Conservation (phyloP, 345 rosid species). For the Eucalyptus pumila region DNA sequence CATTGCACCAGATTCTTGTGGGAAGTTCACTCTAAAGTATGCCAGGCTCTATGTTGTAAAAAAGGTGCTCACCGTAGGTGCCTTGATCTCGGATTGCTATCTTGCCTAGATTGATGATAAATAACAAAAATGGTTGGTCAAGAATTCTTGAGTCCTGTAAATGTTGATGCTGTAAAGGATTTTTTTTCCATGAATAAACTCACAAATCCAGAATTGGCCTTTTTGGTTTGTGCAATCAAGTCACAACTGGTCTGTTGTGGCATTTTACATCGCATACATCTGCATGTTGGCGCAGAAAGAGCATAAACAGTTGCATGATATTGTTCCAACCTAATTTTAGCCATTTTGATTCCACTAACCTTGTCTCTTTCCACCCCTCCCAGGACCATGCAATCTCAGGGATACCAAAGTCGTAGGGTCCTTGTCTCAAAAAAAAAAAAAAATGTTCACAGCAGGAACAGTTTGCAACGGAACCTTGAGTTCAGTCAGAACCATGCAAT, state of each 20-base stretch:
- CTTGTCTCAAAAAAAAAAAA: background rate
- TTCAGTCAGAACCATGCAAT: background rate
- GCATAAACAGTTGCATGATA: background rate
- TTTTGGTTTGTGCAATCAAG: background rate
- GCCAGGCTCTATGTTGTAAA: background rate
- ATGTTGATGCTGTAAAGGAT: background rate
- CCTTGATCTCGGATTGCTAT: background rate
- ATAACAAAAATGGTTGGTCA: background rate
- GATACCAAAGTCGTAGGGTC: background rate
- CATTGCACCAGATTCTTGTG: background rate
- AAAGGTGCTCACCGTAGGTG: background rate
- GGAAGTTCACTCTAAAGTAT: background rate
- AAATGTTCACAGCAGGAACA: background rate
- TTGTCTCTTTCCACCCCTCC: background rate
- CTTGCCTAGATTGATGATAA: background rate
- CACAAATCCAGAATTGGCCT: background rate
- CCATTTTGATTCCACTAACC: background rate
- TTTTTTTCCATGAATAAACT: background rate
- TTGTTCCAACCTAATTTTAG: background rate
- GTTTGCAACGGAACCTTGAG: background rate
- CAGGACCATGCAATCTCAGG: background rate
- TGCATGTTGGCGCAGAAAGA: background rate
- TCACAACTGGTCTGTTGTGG: background rate
- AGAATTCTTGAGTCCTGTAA: background rate
- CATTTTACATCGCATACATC: background rate